phyloP scores from a whole-genome alignment of 78 protist genomes.

The Dictyostelium intermedium region DNA sequence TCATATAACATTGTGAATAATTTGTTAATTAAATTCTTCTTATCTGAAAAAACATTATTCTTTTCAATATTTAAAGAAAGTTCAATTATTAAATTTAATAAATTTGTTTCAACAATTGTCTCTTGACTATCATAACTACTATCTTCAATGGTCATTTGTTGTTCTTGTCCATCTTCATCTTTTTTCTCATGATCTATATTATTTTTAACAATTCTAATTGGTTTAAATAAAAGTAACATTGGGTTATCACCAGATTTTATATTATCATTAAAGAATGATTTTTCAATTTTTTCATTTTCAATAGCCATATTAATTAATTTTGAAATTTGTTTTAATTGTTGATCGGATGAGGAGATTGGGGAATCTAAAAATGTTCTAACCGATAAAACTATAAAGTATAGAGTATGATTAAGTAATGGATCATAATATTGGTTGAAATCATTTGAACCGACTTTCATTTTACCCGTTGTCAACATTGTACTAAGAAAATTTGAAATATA shows the following conservation, averaged over 20 bases:
- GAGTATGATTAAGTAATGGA: not conserved
- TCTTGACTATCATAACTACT: not conserved
- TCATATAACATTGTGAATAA: conserved; percentile 15
- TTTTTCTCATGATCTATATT: not conserved
- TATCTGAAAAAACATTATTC: not conserved
- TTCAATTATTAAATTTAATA: conserved; percentile 10
- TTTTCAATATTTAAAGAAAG: conserved; percentile 11
- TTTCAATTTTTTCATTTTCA: not conserved
- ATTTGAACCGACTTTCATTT: not conserved
- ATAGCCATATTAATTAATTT: not conserved
- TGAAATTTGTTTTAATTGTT: not conserved
- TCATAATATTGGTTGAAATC: conserved; percentile 13
- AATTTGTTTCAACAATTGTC: not conserved
- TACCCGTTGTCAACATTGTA: not conserved
- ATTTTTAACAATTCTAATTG: not conserved
- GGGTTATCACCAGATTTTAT: not conserved
- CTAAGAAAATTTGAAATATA: not conserved
- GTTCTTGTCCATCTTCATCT: not conserved
- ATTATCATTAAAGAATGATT: not conserved
- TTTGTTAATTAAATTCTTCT: conserved; percentile 25
- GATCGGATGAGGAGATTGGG: not conserved
- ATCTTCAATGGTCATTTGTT: not conserved
- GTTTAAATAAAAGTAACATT: not conserved
- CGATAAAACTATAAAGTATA: conserved; percentile 18
- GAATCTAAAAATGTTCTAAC: not conserved